Conservation (phyloP, 1,284 basidiomycete species). For the Tilletia caries region DNA sequence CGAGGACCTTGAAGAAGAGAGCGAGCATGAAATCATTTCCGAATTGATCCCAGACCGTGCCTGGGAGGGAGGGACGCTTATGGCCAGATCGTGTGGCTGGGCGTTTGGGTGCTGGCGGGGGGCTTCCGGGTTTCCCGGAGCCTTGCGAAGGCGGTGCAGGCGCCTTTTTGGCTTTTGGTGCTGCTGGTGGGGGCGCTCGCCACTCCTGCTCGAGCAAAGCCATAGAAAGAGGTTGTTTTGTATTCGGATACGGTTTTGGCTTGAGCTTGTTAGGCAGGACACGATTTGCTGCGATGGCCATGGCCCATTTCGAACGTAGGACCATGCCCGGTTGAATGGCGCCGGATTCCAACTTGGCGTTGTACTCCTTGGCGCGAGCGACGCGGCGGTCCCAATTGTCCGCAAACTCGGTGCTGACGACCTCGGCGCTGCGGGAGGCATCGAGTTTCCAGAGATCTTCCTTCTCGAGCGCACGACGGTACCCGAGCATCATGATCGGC, state of each 20-base stretch:
- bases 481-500: constrained; percentile 66
- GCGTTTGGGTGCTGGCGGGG: background rate
- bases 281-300: constrained; percentile 48
- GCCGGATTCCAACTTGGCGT: constrained; percentile 65
- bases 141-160: background rate
- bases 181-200: constrained; percentile 29
- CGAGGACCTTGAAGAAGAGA: constrained; percentile 63
- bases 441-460: constrained; percentile 80
- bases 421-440: constrained; percentile 57
- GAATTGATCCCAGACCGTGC: constrained; percentile 76
- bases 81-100: constrained; percentile 29
- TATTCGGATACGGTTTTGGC: background rate
- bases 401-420: constrained; percentile 64
- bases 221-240: constrained; percentile 11
- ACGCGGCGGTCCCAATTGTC: constrained; percentile 66
- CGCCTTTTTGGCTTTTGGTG: background rate
- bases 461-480: constrained; percentile 73
- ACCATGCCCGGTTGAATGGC: constrained; percentile 63
- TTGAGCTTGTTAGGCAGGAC: background rate
- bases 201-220: constrained; percentile 39
- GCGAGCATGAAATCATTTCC: constrained; percentile 78
- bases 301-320: constrained; percentile 63
- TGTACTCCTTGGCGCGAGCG: constrained; percentile 67
- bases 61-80: constrained; percentile 64
- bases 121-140: background rate